Base-by-base conservation (phyloP, 106 monocot species). In the Iris macrosiphon region DNA sequence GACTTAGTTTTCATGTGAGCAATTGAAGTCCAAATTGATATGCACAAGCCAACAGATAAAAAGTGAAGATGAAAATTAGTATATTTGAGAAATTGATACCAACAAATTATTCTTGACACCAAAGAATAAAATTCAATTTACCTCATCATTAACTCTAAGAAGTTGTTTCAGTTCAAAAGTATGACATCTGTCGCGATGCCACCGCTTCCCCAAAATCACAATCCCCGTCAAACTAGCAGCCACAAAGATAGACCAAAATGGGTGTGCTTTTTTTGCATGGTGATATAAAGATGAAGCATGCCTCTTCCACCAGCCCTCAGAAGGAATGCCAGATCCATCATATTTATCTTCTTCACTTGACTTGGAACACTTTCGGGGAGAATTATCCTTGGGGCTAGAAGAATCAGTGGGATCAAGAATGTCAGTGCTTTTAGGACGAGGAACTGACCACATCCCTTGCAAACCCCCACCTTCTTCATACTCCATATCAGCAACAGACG, bases 211-310 rank as follows among this genome's bases (percentile, higher is more conserved):
- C 37, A 94, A 56, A 46, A 94, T 76, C 21, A 89, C 81, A 64
- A 94, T 41, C 0, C 93, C 93, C 52, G 88, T 75, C 21, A 94
- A 45, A 22, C 88, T 75, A 44, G 93, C 81, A 70, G 88, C 88
- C 17, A 88, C 79, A 59, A 72, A 52, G 25, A 94, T 63, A 28
- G 93, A 88, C 93, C 93, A 94, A 68, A 78, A 75, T 69, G 84
- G 55, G 53, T 81, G 76, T 19, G 75, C 67, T 46, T 94, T 81
- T 66, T 88, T 94, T 33, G 81, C 88, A 41, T 85, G 84, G 18
- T 41, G 57, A 70, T 82, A 94, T n/a, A 88, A 53, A 31, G 69
- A 88, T 40, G 80, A 41, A 17, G 65, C 84, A 31, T 70, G 75
- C 38, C 68, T 81, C 61, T 81, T 94, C 84, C 79, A 84, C 93